Evolutionary conservation across 208 protist genomes (phyloP).

Genomic region (Porcisia deanei): DNA sequence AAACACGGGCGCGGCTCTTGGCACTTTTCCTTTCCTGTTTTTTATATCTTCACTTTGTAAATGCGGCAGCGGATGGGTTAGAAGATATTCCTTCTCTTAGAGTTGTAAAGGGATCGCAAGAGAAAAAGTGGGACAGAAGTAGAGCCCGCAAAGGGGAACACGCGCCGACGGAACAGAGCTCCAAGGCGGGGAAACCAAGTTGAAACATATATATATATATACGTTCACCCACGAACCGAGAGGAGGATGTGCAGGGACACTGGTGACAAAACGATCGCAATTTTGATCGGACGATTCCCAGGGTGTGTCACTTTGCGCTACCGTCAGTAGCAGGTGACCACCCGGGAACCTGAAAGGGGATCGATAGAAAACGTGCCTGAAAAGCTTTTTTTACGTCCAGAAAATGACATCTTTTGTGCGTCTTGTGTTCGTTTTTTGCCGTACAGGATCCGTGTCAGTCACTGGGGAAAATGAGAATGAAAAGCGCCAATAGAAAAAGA

Average conservation of each 20-base stretch:
- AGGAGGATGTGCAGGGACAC: neutral
- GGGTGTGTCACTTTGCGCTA: neutral
- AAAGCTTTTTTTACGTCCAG: neutral
- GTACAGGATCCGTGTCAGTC: neutral
- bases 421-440: neutral
- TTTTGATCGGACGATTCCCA: neutral
- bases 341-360: neutral
- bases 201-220: neutral
- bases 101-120: too few species aligned
- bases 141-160: neutral
- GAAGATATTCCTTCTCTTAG: too few species aligned
- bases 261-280: neutral
- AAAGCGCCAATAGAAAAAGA: neutral
- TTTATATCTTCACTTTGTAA: neutral
- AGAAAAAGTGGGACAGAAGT: too few species aligned
- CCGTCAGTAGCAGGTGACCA: too few species aligned
- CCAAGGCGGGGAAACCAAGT: too few species aligned
- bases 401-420: neutral
- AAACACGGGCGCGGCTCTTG: neutral
- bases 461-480: neutral
- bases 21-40: neutral
- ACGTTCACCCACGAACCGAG: neutral
- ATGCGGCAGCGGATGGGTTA: neutral
- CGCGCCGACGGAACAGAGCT: neutral
- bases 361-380: neutral